Conservation (phyloP, 2,329 filamentous ascomycete species). For the Aspergillus novofumigatus region DNA sequence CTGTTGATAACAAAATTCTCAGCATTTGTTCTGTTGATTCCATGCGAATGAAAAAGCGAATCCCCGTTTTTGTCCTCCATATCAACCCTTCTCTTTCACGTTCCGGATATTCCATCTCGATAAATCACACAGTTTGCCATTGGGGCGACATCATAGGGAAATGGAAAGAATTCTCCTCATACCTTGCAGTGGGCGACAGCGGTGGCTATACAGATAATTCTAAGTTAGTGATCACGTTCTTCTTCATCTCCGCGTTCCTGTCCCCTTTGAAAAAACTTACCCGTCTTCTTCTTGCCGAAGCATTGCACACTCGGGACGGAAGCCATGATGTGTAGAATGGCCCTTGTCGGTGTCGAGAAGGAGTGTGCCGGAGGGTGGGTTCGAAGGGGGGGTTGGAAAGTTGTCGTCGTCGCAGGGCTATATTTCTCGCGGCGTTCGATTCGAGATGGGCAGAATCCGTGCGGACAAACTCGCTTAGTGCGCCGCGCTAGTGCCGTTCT, state of each 20-base stretch:
- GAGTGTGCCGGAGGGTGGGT: conserved; percentile 28
- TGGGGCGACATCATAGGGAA: conserved; percentile 7
- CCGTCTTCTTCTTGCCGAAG: conserved; percentile 98
- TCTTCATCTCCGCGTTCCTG: neutral
- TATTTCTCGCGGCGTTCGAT: conserved; percentile 19
- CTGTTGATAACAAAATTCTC: conserved; percentile 41
- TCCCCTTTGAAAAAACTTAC: conserved; percentile 30
- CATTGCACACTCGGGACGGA: conserved; percentile 82
- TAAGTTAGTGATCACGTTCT: conserved; percentile 9
- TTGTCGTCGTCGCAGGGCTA: conserved; percentile 35
- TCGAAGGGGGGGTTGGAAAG: conserved; percentile 17
- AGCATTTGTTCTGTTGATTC: conserved; percentile 19
- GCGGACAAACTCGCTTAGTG: conserved; percentile 41
- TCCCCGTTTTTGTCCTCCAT: neutral
- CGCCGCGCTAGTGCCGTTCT: conserved; percentile 22
- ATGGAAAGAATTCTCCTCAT: conserved; percentile 34
- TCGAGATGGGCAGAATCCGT: conserved; percentile 34
- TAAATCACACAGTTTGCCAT: conserved; percentile 9
- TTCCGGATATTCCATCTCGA: conserved; percentile 10
- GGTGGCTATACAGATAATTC: conserved; percentile 56
- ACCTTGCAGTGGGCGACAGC: conserved; percentile 92
- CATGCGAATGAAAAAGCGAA: neutral
- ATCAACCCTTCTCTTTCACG: conserved; percentile 1
- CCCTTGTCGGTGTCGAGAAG: conserved; percentile 38
- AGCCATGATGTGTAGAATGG: conserved; percentile 61